Conservation (phyloP, 2,329 filamentous ascomycete genomes). For the Cercospora berteroae region DNA sequence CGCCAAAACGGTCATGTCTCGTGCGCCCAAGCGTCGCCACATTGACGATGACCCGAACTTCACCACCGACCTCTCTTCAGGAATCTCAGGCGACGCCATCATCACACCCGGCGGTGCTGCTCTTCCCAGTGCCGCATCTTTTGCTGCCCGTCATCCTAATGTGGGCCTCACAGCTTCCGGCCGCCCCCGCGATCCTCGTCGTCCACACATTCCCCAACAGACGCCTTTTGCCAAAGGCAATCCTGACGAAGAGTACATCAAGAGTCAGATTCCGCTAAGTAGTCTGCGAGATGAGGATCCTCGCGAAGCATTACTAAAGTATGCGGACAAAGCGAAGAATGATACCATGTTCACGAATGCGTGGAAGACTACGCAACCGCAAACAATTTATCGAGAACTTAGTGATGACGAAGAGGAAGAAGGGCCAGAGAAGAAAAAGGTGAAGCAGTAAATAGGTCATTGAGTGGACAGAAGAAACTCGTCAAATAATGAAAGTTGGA, state of each 20-base stretch:
- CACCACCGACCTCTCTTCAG: slow-evolving; percentile 78
- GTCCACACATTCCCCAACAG: slow-evolving; percentile 78
- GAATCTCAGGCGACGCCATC: slow-evolving; percentile 80
- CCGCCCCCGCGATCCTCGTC: slow-evolving; percentile 71
- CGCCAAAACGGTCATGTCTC: slow-evolving; percentile 84
- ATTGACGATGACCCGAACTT: slow-evolving; percentile 88
- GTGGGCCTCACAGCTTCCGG: slow-evolving; percentile 77
- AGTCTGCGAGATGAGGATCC: slow-evolving; percentile 96
- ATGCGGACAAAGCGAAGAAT: slow-evolving; percentile 87
- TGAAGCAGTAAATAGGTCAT: no score
- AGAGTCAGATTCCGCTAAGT: slow-evolving; percentile 82
- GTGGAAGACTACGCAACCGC: slow-evolving; percentile 87
- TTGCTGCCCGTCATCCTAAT: slow-evolving; percentile 62
- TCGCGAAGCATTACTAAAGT: slow-evolving; percentile 87
- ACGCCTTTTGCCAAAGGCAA: slow-evolving; percentile 90
- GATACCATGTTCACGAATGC: slow-evolving; percentile 93
- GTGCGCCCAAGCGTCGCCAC: slow-evolving; percentile 90
- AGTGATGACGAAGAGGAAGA: slow-evolving; percentile 75
- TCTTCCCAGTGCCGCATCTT: slow-evolving; percentile 43
- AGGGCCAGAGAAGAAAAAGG: slow-evolving; percentile 59
- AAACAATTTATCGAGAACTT: slow-evolving; percentile 83
- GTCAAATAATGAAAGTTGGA: no score
- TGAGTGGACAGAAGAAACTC: no score
- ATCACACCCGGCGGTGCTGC: slow-evolving; percentile 54
- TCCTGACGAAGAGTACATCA: slow-evolving; percentile 85